Conservation (phyloP, 768 basidiomycete species). For the Nevesoporus exiguus region DNA sequence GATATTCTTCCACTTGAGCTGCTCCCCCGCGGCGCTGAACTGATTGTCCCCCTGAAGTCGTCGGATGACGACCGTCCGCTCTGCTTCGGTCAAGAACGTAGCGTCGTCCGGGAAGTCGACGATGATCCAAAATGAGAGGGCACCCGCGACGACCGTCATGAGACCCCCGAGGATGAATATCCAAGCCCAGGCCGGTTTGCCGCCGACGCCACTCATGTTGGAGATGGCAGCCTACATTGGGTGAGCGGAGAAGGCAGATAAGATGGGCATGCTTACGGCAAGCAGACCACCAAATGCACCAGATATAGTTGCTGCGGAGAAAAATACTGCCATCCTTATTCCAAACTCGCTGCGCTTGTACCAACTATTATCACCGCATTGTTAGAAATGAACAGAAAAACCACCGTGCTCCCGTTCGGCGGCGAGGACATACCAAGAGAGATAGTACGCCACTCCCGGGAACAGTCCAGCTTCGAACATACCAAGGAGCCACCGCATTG, state of each 20-base stretch:
- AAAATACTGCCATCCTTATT: constrained; percentile 61
- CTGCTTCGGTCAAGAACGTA: constrained; percentile 68
- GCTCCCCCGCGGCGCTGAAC: constrained; percentile 71
- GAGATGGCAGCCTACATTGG: constrained; percentile 51
- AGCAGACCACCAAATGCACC: constrained; percentile 82
- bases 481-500: constrained; percentile 69
- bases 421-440: constrained; percentile 54
- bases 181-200: constrained; percentile 66
- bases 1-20: constrained; percentile 55
- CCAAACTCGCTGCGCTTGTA: constrained; percentile 75
- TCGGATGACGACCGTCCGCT: constrained; percentile 62
- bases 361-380: constrained; percentile 43
- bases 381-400: constrained; percentile 36
- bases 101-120: constrained; percentile 84
- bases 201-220: constrained; percentile 67
- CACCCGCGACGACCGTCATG: constrained; percentile 62
- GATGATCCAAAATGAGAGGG: constrained; percentile 68
- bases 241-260: too few species aligned
- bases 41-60: constrained; percentile 65
- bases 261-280: constrained; percentile 41
- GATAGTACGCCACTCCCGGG: constrained; percentile 59
- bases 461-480: constrained; percentile 55
- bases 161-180: constrained; percentile 77
- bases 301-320: constrained; percentile 73
- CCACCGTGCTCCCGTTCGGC: too few species aligned